Base-by-base conservation (phyloP, 768 basidiomycete species). In the Kwoniella dejecticola region DNA sequence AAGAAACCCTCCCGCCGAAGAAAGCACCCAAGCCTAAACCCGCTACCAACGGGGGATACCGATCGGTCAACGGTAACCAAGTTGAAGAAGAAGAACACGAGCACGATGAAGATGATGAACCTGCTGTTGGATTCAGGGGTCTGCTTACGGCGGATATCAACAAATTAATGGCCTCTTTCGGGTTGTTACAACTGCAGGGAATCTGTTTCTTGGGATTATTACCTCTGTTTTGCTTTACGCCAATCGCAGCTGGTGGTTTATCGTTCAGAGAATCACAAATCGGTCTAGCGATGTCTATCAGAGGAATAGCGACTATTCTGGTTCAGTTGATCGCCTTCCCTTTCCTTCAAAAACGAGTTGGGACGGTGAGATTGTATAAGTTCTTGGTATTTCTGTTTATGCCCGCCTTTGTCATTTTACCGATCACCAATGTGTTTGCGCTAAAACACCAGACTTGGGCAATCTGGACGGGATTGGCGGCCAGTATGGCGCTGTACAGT, bases 151-250 rank as follows among this genome's bases (percentile, higher is more conserved):
- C 52, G 15, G 56, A 72, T 26, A 69, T 72, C 67, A 63, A 62
- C 56, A 24, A 45, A 13, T 38, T 72, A 57, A 69, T 72, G 53
- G 50, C 67, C 12, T 67, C 65, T 21, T 74, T 74, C 46, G 69
- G 57, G 12, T 42, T 74, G 10, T 59, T 68, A 11, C 66, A 69
- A 13, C 61, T 74, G 4, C 57, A 65, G 31, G 69, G 68, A 13
- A 63, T 58, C 7, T 58, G 64, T 11, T 52, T 68, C 11, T 33
- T 46, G 4, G 72, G 57, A 1, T 44, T 74, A 17, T 50, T 68
- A 26, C 72, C 72, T 10, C 58, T 74, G n/a, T 74, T 69, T 64
- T 74, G 72, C 61, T 74, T 74, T 45, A 74, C 72, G 1, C 69
- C 72, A 0, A 57, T 68, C 3, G 13, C 19, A 8, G 61, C 67